Base-by-base conservation (phyloP, 2,329 filamentous ascomycete species). In the Lecanicillium sp. region DNA sequence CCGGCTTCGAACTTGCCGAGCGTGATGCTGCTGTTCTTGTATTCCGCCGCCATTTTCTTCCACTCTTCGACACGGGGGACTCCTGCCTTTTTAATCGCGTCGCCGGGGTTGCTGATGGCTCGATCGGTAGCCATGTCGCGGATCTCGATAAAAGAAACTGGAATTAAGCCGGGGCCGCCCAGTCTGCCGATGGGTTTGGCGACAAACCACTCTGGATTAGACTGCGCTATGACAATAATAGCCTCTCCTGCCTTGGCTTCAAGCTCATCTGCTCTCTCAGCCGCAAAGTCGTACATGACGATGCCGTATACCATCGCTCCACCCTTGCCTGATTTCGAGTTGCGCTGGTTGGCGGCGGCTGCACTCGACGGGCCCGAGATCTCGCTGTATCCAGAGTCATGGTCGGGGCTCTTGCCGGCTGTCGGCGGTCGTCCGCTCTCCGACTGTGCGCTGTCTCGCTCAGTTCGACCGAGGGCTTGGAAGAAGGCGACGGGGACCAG, bases 21-120 rank as follows among this genome's bases (percentile, higher is more conserved):
- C 1, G 89, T 90, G 57, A 98, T 97, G 64, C 92, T 97, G 60
- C 89, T 95, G 59, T 97, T 96, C 70, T 98, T 98, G 66, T 98
- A 98, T 47, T 96, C 90, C 40, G 90, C 90, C 1, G 92, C 89
- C 87, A 96, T 96, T 66, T 94, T 94, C 70, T 98, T 98, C 92
- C 92, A 98, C 54, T 98, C 92, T 57, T 98, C 92, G 4, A 98
- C 92, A 53, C 82, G 84, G 11, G 92, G 92, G 7, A 98, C 89
- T 15, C 90, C 89, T 2, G 92, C 92, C 50, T 82, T 81, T 51
- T 79, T 78, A 40, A 98, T 87, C 1, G 92, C 90, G 20, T 89
- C 89, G 18, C 85, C 72, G 0, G 90, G 79, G 59, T 97, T 87
- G 14, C 75, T 61, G 2, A 96, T 87, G 1, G 89, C 75, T 49